Conservation (phyloP, 2,329 filamentous ascomycete genomes). For the Talaromyces rugulosus region DNA sequence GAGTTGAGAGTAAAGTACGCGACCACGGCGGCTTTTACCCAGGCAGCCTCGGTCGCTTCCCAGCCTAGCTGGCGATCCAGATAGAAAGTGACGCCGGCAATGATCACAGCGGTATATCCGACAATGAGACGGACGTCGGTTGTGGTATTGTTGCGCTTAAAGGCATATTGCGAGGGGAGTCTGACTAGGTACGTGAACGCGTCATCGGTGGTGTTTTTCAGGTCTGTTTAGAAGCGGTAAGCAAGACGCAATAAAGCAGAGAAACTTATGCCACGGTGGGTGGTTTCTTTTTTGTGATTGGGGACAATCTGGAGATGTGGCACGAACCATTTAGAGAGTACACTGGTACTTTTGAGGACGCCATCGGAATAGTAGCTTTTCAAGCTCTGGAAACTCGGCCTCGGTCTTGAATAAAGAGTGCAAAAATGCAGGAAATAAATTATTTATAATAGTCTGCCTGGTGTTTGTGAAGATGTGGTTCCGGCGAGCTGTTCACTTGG, state of each 20-base stretch:
- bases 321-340: slow-evolving; percentile 42
- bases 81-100: slow-evolving; percentile 78
- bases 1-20: slow-evolving; percentile 77
- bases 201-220: slow-evolving; percentile 96
- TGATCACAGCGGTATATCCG: slow-evolving; percentile 75
- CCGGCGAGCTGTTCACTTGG: slow-evolving; percentile 21
- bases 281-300: neutral
- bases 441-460: neutral
- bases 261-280: neutral
- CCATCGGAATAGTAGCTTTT: slow-evolving; percentile 17
- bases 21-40: slow-evolving; percentile 73
- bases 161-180: slow-evolving; percentile 58
- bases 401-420: neutral
- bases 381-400: neutral
- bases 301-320: slow-evolving; percentile 14
- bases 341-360: slow-evolving; percentile 39
- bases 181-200: slow-evolving; percentile 88
- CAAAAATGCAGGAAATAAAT: neutral
- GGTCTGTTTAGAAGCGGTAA: slow-evolving; percentile 54
- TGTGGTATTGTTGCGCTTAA: slow-evolving; percentile 75
- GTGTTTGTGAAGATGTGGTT: slow-evolving; percentile 1
- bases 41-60: slow-evolving; percentile 71
- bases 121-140: slow-evolving; percentile 78
- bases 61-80: slow-evolving; percentile 92
- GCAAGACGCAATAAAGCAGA: neutral